These are phyloP conservation scores for Pythium plurisporium DNA, from an alignment of 352 stramenopile genomes.

Conservation along the genomic window DNA sequence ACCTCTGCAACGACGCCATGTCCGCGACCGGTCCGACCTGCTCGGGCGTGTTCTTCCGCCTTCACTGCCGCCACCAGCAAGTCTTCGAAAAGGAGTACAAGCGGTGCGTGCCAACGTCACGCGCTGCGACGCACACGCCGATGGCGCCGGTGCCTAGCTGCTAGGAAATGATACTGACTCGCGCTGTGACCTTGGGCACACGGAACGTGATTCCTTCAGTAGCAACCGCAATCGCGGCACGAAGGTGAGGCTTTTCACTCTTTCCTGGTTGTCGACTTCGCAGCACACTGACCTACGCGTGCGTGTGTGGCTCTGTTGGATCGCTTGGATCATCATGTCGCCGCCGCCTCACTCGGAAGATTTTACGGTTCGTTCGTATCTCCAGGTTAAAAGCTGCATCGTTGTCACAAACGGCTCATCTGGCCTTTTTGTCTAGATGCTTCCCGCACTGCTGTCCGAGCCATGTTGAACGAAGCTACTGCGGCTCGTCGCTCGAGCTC, in stretches of 20 bases:
- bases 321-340: too few species aligned
- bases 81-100: conserved; percentile 26
- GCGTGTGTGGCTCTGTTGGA: too few species aligned
- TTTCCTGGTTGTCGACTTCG: not conserved
- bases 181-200: not conserved
- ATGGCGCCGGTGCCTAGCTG: too few species aligned
- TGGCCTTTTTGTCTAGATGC: conserved; percentile 4
- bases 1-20: not conserved
- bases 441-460: conserved; percentile 17
- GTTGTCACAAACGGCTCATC: too few species aligned
- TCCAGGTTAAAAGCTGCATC: too few species aligned
- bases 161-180: not conserved
- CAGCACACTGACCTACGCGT: too few species aligned
- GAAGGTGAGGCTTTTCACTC: conserved; percentile 22
- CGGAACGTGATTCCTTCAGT: not conserved
- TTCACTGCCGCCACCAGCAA: conserved; percentile 19
- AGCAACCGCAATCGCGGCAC: conserved; percentile 45
- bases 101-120: conserved; percentile 1
- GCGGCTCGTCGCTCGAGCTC: conserved; percentile 22
- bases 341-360: too few species aligned
- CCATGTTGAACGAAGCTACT: conserved; percentile 27
- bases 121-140: too few species aligned
- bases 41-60: conserved; percentile 17
- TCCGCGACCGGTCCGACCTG: conserved; percentile 3
- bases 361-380: not conserved